phyloP scores from a whole-genome alignment of 2,329 filamentous ascomycete species.

The Microcyclospora tardicrescens region DNA sequence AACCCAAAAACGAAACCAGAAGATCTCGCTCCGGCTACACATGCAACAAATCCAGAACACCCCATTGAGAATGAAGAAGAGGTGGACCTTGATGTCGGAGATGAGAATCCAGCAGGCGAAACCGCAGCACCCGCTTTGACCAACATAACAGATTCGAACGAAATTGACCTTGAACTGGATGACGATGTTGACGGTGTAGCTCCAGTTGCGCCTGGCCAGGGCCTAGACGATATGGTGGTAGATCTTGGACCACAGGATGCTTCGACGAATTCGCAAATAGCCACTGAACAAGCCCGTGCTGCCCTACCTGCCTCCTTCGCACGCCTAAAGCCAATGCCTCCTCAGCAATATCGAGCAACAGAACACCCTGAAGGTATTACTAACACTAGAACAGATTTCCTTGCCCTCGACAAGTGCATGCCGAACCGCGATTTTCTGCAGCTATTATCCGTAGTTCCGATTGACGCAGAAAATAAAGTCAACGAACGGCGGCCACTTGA shows the following conservation, averaged over 20 bases:
- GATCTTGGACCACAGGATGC: slow-evolving; percentile 2
- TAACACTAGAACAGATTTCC: slow-evolving; percentile 69
- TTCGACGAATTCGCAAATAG: neutral
- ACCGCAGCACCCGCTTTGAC: slow-evolving; percentile 5
- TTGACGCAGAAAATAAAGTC: slow-evolving; percentile 25
- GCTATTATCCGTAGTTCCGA: slow-evolving; percentile 47
- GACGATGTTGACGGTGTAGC: slow-evolving; percentile 16
- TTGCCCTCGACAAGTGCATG: slow-evolving; percentile 85
- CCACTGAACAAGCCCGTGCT: slow-evolving; percentile 33
- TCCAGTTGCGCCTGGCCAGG: slow-evolving; percentile 11
- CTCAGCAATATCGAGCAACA: slow-evolving; percentile 33
- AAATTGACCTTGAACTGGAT: slow-evolving; percentile 28
- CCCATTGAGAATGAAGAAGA: slow-evolving; percentile 49
- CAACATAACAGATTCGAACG: slow-evolving; percentile 23
- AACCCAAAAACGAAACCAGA: slow-evolving; percentile 43
- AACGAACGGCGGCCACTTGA: slow-evolving; percentile 36
- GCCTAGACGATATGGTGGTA: slow-evolving; percentile 13
- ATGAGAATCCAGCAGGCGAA: slow-evolving; percentile 11
- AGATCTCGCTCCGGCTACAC: neutral
- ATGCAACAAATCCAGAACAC: slow-evolving; percentile 17
- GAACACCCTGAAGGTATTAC: slow-evolving; percentile 58
- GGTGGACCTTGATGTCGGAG: slow-evolving; percentile 42
- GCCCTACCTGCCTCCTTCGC: slow-evolving; percentile 66
- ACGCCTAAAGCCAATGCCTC: slow-evolving; percentile 10
- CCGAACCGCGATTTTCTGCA: slow-evolving; percentile 72